A percentile compares a stretch with the other conserved stretches of the same genome.
Evolutionary conservation across 2,329 filamentous ascomycete genomes (phyloP).

Genomic region (Aspergillus fischeri): DNA sequence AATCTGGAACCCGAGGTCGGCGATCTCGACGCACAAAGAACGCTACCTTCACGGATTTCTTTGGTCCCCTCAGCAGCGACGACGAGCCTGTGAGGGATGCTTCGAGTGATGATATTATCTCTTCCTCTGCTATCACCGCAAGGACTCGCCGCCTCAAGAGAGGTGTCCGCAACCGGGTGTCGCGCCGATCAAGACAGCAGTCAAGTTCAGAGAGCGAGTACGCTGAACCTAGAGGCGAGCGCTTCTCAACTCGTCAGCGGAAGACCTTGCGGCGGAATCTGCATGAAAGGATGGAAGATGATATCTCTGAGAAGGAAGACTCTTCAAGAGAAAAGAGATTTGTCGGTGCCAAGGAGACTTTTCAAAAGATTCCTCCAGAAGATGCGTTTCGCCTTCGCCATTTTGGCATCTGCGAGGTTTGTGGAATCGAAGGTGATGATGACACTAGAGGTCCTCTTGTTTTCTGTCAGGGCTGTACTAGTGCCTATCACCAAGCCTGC

Average conservation of each 20-base stretch:
- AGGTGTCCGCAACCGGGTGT: constrained; percentile 5
- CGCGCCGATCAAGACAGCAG: constrained; percentile 3
- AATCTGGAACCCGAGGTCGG: background rate
- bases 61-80: constrained; percentile 15
- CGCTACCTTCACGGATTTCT: constrained; percentile 17
- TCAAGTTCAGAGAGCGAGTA: constrained; percentile 13
- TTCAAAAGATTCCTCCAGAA: constrained; percentile 57
- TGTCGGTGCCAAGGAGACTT: constrained; percentile 68
- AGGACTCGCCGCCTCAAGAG: constrained; percentile 13
- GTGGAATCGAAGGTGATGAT: constrained; percentile 52
- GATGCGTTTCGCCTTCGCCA: constrained; percentile 69
- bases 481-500: constrained; percentile 77
- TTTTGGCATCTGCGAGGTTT: constrained; percentile 67
- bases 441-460: constrained; percentile 66
- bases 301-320: constrained; percentile 39
- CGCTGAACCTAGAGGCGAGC: constrained; percentile 14
- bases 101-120: constrained; percentile 23
- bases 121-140: constrained; percentile 5
- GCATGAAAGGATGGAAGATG: constrained; percentile 39
- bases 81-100: constrained; percentile 1
- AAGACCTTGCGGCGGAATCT: constrained; percentile 36
- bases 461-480: constrained; percentile 85
- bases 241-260: constrained; percentile 30
- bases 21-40: constrained; percentile 11
- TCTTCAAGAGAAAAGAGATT: constrained; percentile 43